Evolutionary conservation across 2,329 filamentous ascomycete genomes (phyloP).

Genomic region (Alternaria ethzedia): DNA sequence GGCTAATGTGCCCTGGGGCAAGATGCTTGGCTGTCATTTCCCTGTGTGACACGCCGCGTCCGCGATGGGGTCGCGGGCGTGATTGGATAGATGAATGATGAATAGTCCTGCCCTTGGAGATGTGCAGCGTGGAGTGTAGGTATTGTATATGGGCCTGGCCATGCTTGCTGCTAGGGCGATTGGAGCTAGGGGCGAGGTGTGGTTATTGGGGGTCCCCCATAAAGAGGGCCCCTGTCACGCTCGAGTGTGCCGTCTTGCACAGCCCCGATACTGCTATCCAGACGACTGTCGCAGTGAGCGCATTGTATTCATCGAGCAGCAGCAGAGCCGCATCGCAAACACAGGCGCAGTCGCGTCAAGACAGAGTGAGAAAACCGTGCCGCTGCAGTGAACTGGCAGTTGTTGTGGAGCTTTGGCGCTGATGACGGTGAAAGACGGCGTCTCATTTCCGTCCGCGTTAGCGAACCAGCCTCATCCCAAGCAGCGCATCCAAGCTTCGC

Average conservation of each 20-base stretch:
- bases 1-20: constrained; percentile 5
- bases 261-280: constrained; percentile 18
- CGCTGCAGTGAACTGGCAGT: constrained; percentile 16
- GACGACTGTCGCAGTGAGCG: not conserved
- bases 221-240: constrained; percentile 35
- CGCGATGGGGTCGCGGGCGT: constrained; percentile 5
- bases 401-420: constrained; percentile 31
- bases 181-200: constrained; percentile 29
- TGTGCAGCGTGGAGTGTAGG: constrained; percentile 22
- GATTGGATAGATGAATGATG: constrained; percentile 17
- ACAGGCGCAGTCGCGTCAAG: constrained; percentile 13
- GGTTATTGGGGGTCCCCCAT: constrained; percentile 12
- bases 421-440: constrained; percentile 38
- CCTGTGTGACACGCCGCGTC: constrained; percentile 13
- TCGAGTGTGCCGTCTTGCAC: constrained; percentile 24
- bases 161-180: constrained; percentile 26
- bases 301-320: constrained; percentile 9
- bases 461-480: constrained; percentile 46
- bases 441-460: constrained; percentile 47
- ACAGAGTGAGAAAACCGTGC: constrained; percentile 5
- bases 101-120: constrained; percentile 18
- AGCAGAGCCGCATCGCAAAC: constrained; percentile 17
- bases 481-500: constrained; percentile 33
- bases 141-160: constrained; percentile 31
- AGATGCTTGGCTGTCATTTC: constrained; percentile 16